These are phyloP conservation scores for Eimeria falciformis DNA, from an alignment of 169 alveolate genomes.

Conservation along the genomic window DNA sequence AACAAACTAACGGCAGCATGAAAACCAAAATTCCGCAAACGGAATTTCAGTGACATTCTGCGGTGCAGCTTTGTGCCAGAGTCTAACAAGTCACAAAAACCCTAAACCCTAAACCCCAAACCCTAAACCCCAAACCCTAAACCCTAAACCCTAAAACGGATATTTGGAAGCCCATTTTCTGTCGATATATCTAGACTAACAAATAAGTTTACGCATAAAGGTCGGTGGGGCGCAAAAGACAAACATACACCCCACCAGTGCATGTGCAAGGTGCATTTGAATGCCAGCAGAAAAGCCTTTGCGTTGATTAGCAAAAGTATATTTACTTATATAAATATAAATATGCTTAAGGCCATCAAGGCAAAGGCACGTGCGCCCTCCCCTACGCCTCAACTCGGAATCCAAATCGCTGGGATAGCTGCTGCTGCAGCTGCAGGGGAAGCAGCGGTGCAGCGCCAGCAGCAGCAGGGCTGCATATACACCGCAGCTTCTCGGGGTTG, in stretches of 20 bases:
- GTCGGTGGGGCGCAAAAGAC: no score
- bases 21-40: conserved; percentile 66
- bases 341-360: background rate
- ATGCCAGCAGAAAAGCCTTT: no score
- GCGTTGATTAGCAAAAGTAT: background rate
- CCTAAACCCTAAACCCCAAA: conserved; percentile 42
- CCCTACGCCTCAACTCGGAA: background rate
- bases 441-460: conserved; percentile 15
- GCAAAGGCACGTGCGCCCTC: background rate
- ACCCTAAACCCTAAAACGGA: background rate
- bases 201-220: no score
- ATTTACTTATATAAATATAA: conserved; percentile 7
- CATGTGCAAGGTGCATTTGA: no score
- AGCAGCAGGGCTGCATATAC: background rate
- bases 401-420: conserved; percentile 16
- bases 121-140: background rate
- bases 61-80: no score
- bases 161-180: background rate
- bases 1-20: conserved; percentile 86
- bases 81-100: no score
- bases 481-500: background rate
- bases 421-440: conserved; percentile 46
- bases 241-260: no score
- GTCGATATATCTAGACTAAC: no score
- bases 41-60: background rate